phyloP scores from a whole-genome alignment of 108 stramenopile species.

The Skeletonema costatum region DNA sequence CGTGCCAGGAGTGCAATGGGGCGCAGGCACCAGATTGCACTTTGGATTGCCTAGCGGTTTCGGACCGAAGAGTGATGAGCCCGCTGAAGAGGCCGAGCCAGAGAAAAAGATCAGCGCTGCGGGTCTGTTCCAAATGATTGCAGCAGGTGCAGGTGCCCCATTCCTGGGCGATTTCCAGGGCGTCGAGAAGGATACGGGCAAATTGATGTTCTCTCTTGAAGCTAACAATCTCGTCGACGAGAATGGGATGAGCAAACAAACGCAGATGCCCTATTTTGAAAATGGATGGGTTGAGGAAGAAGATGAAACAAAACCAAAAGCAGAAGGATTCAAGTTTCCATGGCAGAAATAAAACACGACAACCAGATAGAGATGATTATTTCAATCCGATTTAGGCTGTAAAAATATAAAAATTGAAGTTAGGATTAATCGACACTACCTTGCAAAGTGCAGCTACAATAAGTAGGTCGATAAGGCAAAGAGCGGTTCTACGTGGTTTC shows the following conservation, averaged over 20 bases:
- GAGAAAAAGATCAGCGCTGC: conserved; percentile 66
- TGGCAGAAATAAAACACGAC: conserved; percentile 28
- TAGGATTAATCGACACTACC: neutral
- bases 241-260: conserved; percentile 83
- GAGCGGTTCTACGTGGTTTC: neutral
- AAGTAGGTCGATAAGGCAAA: too few relatives aligned
- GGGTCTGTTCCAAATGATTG: conserved; percentile 75
- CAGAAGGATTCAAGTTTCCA: conserved; percentile 49
- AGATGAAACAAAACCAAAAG: conserved; percentile 50
- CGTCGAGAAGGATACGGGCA: conserved; percentile 83
- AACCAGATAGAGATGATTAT: neutral
- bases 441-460: too few relatives aligned
- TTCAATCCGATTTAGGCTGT: neutral
- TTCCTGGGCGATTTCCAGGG: conserved; percentile 86
- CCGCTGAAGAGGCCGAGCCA: conserved; percentile 1
- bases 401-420: neutral
- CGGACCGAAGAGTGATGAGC: conserved; percentile 14
- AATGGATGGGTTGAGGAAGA: conserved; percentile 84
- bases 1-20: neutral
- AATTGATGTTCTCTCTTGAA: conserved; percentile 85
- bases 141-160: conserved; percentile 81
- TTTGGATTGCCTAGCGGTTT: conserved; percentile 30
- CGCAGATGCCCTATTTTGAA: conserved; percentile 87
- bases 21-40: conserved; percentile 18
- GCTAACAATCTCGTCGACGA: conserved; percentile 90